Evolutionary conservation across 2,329 filamentous ascomycete genomes (phyloP).

Genomic region (Cladosporium colombiae): DNA sequence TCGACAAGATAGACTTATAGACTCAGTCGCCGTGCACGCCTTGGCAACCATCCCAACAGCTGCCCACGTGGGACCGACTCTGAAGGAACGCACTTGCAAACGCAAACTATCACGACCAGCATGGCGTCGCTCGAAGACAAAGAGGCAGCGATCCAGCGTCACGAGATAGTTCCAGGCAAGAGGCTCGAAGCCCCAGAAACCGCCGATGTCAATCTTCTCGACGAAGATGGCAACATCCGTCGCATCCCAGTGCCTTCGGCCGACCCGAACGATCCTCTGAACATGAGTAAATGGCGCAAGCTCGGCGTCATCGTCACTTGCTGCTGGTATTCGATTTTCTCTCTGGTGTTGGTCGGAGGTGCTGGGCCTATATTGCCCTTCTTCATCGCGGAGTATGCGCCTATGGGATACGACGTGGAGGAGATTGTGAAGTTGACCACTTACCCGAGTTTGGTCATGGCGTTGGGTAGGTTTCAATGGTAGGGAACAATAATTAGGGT

Average conservation of each 20-base stretch:
- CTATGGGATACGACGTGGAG: slow-evolving; percentile 28
- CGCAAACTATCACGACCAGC: not conserved
- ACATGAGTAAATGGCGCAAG: slow-evolving; percentile 35
- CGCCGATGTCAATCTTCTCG: slow-evolving; percentile 27
- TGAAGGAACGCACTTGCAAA: not conserved
- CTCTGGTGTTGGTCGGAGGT: slow-evolving; percentile 54
- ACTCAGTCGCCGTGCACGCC: not conserved
- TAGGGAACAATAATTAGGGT: too few species aligned
- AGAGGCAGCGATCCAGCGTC: not conserved
- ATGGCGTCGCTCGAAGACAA: not conserved
- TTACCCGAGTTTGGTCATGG: slow-evolving; percentile 44
- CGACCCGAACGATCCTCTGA: slow-evolving; percentile 35
- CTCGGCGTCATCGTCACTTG: slow-evolving; percentile 34
- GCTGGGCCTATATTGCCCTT: slow-evolving; percentile 44
- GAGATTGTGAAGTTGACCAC: slow-evolving; percentile 41
- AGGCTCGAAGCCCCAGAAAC: not conserved
- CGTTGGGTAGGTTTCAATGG: slow-evolving; percentile 33
- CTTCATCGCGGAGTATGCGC: slow-evolving; percentile 38
- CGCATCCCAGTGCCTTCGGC: slow-evolving; percentile 29
- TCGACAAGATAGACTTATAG: not conserved
- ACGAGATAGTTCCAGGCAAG: not conserved
- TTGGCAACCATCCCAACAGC: not conserved
- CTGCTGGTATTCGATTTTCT: slow-evolving; percentile 38
- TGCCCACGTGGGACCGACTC: not conserved
- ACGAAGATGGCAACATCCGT: slow-evolving; percentile 25